phyloP scores from a whole-genome alignment of 2,329 filamentous ascomycete genomes.

The Pseudodiploospora longispora region DNA sequence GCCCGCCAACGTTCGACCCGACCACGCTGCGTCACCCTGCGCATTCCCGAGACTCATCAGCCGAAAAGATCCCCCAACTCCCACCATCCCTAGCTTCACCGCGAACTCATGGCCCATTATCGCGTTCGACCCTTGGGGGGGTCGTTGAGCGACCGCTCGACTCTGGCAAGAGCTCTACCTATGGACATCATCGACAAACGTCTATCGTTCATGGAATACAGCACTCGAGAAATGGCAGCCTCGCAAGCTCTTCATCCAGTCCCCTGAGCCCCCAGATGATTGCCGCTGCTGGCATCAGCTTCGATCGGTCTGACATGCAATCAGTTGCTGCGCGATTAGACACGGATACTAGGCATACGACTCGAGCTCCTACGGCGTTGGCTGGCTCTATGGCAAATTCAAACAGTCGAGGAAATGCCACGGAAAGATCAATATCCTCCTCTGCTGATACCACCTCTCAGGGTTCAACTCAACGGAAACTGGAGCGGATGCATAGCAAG shows the following conservation, averaged over 20 bases:
- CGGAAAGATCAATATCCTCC: conserved; percentile 38
- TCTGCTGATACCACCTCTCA: conserved; percentile 36
- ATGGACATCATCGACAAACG: conserved; percentile 91
- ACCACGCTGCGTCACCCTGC: conserved; percentile 31
- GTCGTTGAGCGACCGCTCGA: conserved; percentile 47
- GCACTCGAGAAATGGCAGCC: conserved; percentile 84
- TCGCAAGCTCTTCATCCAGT: conserved; percentile 69
- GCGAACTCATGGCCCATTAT: conserved; percentile 31
- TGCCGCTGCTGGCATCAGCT: conserved; percentile 53
- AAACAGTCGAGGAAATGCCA: conserved; percentile 14
- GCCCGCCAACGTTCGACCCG: conserved; percentile 35
- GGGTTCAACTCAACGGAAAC: conserved; percentile 41
- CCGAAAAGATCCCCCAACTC: conserved; percentile 40
- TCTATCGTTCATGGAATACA: conserved; percentile 96
- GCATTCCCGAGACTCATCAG: conserved; percentile 52
- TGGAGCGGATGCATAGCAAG: conserved; percentile 58
- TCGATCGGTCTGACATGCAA: conserved; percentile 46
- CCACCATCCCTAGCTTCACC: conserved; percentile 25
- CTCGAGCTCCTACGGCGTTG: conserved; percentile 40
- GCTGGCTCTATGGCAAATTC: conserved; percentile 28
- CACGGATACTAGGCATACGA: conserved; percentile 28
- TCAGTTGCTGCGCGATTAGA: conserved; percentile 37
- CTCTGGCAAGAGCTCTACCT: conserved; percentile 45
- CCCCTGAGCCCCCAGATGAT: conserved; percentile 85
- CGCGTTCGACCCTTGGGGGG: conserved; percentile 31